A percentile compares a stretch with the other conserved stretches of the same genome.
These are phyloP conservation scores for Trichophyton equinum DNA, from an alignment of 2,329 filamentous ascomycete genomes.

Conservation along the genomic window DNA sequence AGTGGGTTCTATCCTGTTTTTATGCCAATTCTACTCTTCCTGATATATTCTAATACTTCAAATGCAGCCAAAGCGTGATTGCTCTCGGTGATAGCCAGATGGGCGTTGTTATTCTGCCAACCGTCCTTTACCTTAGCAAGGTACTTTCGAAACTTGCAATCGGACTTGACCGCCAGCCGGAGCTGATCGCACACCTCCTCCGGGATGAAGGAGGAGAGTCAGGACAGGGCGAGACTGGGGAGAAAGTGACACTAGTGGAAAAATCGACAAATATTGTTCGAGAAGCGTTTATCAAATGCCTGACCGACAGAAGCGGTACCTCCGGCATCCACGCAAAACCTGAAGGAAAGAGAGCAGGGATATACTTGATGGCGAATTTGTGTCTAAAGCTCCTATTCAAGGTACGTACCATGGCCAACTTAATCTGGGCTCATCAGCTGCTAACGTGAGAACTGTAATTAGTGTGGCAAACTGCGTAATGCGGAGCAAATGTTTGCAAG, in stretches of 20 bases:
- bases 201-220: slow-evolving; percentile 29
- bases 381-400: slow-evolving; percentile 80
- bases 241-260: slow-evolving; percentile 69
- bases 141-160: slow-evolving; percentile 73
- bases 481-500: slow-evolving; percentile 83
- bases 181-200: slow-evolving; percentile 56
- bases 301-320: slow-evolving; percentile 64
- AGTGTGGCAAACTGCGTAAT: slow-evolving; percentile 70
- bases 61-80: slow-evolving; percentile 60
- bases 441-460: neutral
- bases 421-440: neutral
- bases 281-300: slow-evolving; percentile 78
- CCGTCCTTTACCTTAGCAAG: slow-evolving; percentile 68
- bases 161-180: slow-evolving; percentile 66
- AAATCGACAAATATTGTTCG: slow-evolving; percentile 79
- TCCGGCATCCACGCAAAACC: slow-evolving; percentile 50
- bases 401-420: slow-evolving; percentile 28
- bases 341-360: slow-evolving; percentile 72
- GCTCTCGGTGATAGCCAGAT: slow-evolving; percentile 68
- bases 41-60: neutral
- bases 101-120: slow-evolving; percentile 69
- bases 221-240: slow-evolving; percentile 49
- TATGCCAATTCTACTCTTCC: neutral
- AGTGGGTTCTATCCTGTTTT: slow-evolving; percentile 42
- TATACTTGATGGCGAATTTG: slow-evolving; percentile 85